Percentiles rank a stretch among this genome's conserved stretches.
These are phyloP conservation scores for Platanthera zijinensis DNA, from an alignment of 106 monocot genomes.

Conservation along the genomic window DNA sequence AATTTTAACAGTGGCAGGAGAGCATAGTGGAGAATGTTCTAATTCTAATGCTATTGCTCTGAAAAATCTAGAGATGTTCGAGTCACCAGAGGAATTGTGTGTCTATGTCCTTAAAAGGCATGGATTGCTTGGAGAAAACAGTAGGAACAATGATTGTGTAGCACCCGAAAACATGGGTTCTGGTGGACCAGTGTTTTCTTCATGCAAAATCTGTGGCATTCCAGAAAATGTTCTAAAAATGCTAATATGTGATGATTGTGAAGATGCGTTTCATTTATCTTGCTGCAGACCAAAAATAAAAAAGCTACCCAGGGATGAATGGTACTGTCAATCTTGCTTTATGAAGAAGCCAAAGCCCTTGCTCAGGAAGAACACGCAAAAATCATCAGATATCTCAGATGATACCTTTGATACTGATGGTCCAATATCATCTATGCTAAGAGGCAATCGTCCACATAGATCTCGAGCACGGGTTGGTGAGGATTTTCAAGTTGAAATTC, in stretches of 20 bases:
- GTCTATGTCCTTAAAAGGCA: slow-evolving; percentile 36
- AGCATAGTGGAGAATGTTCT: slow-evolving; percentile 17
- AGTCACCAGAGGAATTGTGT: slow-evolving; percentile 35
- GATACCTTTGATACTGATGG: slow-evolving; percentile 11
- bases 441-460: slow-evolving; percentile 28
- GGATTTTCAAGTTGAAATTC: slow-evolving; percentile 69
- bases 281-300: slow-evolving; percentile 54
- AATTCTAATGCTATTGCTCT: slow-evolving; percentile 13
- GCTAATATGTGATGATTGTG: slow-evolving; percentile 85
- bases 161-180: slow-evolving; percentile 13
- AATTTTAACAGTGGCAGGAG: slow-evolving; percentile 6
- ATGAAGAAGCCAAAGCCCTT: slow-evolving; percentile 41
- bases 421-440: slow-evolving; percentile 58
- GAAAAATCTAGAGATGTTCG: slow-evolving; percentile 9
- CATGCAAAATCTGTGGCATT: slow-evolving; percentile 54
- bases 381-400: slow-evolving; percentile 11
- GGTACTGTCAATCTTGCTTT: slow-evolving; percentile 71
- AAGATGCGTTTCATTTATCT: slow-evolving; percentile 71
- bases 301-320: slow-evolving; percentile 38
- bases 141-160: background rate
- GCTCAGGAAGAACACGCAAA: slow-evolving; percentile 11
- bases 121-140: slow-evolving; percentile 21
- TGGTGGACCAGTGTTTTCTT: slow-evolving; percentile 5
- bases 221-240: slow-evolving; percentile 34
- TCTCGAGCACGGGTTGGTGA: slow-evolving; percentile 53